Evolutionary conservation across 768 basidiomycete genomes (phyloP), one percentile per base, ranked within the genome.

Genomic region (Dentipellis fragilis): DNA sequence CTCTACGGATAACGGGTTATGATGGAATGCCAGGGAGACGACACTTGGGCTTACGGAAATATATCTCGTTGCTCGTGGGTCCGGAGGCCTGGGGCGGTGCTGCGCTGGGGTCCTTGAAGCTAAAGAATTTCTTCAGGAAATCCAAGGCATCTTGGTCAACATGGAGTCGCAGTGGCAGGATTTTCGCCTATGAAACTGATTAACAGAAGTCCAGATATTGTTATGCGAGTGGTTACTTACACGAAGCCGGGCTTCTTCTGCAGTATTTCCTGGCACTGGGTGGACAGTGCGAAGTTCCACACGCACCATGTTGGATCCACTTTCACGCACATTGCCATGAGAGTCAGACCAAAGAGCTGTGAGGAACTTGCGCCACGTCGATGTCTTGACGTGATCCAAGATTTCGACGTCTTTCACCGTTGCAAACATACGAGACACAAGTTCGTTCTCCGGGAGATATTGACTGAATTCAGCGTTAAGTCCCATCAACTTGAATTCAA

Each of bases 111-210:
- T 85, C 83, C 62, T 85, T 79, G 74, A 97, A 98, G 60, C 84
- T 87, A 67, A 93, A 94, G 70, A 98, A 98, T 58, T 87, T 86
- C 75, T 99, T 99, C 66, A 98, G 71, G 68, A 99, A 99, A 68
- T 98, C 96, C 19, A 99, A 79, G 12, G 96, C 96, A 69, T 99
- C 96, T 72, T 99, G 96, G 68, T 99, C 96, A 23, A 99, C 91
- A 68, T 97, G 91, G 36, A 99, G 72, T 22, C 95, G 78, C 2
- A 99, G 73, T 11, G 96, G 96, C 0, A 93, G 72, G 22, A 98
- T 78, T 67, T 96, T 96, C 21, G 85, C 88, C 93, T 97, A 59
- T 19, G 47, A 10, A 10, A 55, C 51, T 29, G 17, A 62, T 19
- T 58, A 48, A 36, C 17, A 16, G 55, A 34, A 42, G 5, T 50